These are phyloP conservation scores for Geranium incanum DNA, from an alignment of 441 rosid genomes.

Conservation along the genomic window DNA sequence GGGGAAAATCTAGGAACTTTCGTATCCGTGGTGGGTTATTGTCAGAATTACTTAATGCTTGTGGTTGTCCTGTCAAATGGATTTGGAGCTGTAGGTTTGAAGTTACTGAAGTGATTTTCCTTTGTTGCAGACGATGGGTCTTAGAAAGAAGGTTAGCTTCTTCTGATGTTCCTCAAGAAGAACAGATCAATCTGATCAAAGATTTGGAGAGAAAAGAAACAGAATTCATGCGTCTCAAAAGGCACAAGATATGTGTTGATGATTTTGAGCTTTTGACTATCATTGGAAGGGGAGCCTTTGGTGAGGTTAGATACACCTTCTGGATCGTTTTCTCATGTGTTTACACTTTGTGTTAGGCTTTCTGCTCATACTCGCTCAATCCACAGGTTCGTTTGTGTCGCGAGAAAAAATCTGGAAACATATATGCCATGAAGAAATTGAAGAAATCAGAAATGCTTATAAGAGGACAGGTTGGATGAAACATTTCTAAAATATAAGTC, in stretches of 20 bases:
- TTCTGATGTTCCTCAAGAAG: slow-evolving; percentile 83
- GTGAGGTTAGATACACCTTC: slow-evolving; percentile 55
- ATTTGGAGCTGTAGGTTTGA: slow-evolving; percentile 8
- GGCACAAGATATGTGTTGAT: slow-evolving; percentile 83
- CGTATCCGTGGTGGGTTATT: slow-evolving; percentile 16
- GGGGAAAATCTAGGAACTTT: background rate
- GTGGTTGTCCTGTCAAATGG: background rate
- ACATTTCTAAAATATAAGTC: slow-evolving; percentile 4
- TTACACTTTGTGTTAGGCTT: slow-evolving; percentile 16
- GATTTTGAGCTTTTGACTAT: slow-evolving; percentile 89
- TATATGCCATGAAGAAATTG: slow-evolving; percentile 96
- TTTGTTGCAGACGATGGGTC: slow-evolving; percentile 66
- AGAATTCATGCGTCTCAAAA: slow-evolving; percentile 85
- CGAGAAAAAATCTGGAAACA: slow-evolving; percentile 92
- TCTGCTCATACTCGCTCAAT: slow-evolving; percentile 20
- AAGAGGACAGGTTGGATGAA: slow-evolving; percentile 76
- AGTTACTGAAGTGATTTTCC: slow-evolving; percentile 22
- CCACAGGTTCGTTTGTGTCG: slow-evolving; percentile 74
- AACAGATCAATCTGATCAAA: slow-evolving; percentile 71
- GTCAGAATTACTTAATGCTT: background rate
- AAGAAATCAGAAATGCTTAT: slow-evolving; percentile 95
- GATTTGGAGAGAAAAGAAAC: slow-evolving; percentile 94
- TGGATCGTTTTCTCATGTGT: slow-evolving; percentile 9
- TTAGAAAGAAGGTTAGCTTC: slow-evolving; percentile 79
- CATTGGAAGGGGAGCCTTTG: slow-evolving; percentile 93